These are phyloP conservation scores for Chimonanthus praecox DNA, from an alignment of 164 flowering plant genomes.

Conservation along the genomic window DNA sequence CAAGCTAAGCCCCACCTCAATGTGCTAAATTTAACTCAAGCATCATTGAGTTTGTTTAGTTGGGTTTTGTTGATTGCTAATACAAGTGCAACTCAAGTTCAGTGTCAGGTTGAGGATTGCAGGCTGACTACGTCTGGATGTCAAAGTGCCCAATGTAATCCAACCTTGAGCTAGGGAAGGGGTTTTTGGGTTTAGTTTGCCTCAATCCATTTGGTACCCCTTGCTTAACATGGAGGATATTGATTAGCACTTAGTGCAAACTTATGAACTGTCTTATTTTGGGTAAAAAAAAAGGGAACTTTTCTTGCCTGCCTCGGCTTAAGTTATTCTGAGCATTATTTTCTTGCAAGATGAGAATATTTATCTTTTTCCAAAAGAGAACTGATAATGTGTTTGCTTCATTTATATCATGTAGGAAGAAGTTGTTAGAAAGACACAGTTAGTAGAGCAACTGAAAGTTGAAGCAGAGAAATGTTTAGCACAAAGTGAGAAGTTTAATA, in stretches of 20 bases:
- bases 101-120: no score
- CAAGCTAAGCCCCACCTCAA: no score
- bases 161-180: no score
- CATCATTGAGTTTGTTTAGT: no score
- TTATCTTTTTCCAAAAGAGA: no score
- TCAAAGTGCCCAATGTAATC: no score
- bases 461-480: slow-evolving; percentile 84
- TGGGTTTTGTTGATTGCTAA: no score
- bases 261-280: not conserved
- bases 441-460: slow-evolving; percentile 51
- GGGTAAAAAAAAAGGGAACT: not conserved
- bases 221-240: no score
- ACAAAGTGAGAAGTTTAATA: slow-evolving; percentile 63
- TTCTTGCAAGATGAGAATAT: not conserved
- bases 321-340: not conserved
- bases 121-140: no score
- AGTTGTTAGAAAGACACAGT: slow-evolving; percentile 60
- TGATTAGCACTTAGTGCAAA: not conserved
- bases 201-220: not conserved
- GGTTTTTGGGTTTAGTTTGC: not conserved
- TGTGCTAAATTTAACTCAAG: no score
- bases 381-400: not conserved
- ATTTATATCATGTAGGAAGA: slow-evolving; percentile 53
- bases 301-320: not conserved
- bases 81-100: no score